phyloP scores from a whole-genome alignment of 1,284 basidiomycete species.

The Fomitopsis schrenkii region DNA sequence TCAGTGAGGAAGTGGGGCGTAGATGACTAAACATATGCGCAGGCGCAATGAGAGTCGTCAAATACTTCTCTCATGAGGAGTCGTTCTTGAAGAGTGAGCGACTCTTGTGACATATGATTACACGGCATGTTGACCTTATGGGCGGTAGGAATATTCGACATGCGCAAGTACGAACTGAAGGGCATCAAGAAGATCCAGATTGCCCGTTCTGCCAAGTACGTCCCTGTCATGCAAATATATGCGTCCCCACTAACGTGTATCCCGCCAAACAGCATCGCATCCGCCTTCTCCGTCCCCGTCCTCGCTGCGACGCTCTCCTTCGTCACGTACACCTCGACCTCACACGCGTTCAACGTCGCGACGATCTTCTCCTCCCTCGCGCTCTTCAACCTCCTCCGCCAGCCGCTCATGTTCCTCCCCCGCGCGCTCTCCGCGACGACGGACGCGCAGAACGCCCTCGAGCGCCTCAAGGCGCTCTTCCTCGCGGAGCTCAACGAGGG shows the following conservation, averaged over 20 bases:
- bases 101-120: neutral
- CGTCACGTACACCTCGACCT: constrained; percentile 61
- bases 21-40: neutral
- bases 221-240: neutral
- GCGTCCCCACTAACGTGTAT: neutral
- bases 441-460: constrained; percentile 61
- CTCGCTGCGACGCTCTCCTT: constrained; percentile 76
- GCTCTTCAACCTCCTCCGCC: constrained; percentile 63
- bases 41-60: constrained; percentile 72
- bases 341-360: constrained; percentile 54
- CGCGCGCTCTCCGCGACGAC: constrained; percentile 60
- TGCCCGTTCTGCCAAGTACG: constrained; percentile 59
- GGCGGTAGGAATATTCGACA: constrained; percentile 45
- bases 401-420: constrained; percentile 69
- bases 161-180: constrained; percentile 51
- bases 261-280: constrained; percentile 36
- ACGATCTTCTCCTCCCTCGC: constrained; percentile 70
- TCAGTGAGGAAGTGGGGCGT: neutral
- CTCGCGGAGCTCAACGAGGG: constrained; percentile 51
- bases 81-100: constrained; percentile 58
- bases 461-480: constrained; percentile 53
- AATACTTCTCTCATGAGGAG: constrained; percentile 71
- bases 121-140: neutral
- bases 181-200: constrained; percentile 57
- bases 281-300: constrained; percentile 55